Conservation (phyloP, 345 rosid genomes). For the Linum trigynum region DNA sequence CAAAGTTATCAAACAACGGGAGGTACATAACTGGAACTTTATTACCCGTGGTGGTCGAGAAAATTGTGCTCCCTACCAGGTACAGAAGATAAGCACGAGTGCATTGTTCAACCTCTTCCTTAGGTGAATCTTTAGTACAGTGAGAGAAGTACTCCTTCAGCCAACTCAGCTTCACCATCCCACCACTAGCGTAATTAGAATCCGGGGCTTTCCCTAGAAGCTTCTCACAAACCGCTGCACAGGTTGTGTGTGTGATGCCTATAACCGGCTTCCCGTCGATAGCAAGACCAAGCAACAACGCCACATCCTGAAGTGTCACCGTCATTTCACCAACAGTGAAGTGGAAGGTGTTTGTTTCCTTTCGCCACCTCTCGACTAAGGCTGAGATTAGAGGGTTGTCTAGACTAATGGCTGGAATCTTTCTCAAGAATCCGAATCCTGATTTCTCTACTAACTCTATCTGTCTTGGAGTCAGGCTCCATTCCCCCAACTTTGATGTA, state of each 20-base stretch:
- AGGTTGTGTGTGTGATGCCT: background rate
- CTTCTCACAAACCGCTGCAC: background rate
- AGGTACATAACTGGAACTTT: constrained; percentile 7
- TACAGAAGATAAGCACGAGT: constrained; percentile 3
- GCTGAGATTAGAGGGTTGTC: constrained; percentile 4
- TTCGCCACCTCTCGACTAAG: constrained; percentile 4
- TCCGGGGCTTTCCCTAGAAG: background rate
- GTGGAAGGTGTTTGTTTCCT: constrained; percentile 4
- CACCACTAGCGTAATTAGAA: background rate
- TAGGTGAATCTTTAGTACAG: background rate
- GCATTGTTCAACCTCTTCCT: constrained; percentile 1
- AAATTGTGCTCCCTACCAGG: constrained; percentile 7
- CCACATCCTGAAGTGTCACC: background rate
- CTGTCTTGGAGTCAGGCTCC: constrained; percentile 1
- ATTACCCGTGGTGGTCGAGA: constrained; percentile 2
- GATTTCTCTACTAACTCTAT: constrained; percentile 2
- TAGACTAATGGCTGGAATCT: background rate
- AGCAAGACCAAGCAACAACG: background rate
- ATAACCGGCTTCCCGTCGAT: constrained; percentile 6
- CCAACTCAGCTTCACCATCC: background rate
- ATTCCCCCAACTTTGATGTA: constrained; percentile 5
- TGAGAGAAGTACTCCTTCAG: constrained; percentile 2
- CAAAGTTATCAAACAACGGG: constrained; percentile 1
- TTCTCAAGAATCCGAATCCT: background rate
- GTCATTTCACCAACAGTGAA: constrained; percentile 6